These are phyloP conservation scores for Schwanniomyces vanrijiae DNA, from an alignment of 805 yeast species.

Conservation along the genomic window DNA sequence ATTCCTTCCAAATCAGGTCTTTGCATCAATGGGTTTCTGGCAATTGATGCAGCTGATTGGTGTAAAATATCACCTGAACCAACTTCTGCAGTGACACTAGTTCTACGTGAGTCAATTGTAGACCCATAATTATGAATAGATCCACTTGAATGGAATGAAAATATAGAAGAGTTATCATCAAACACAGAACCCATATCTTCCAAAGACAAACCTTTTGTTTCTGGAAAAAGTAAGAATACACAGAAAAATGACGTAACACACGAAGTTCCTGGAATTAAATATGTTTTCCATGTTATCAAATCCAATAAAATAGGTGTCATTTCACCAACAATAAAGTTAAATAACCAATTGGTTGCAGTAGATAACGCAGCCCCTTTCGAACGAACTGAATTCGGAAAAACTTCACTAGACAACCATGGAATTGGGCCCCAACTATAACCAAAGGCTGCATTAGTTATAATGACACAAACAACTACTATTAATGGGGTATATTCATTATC, in stretches of 20 bases:
- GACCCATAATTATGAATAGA: constrained; percentile 13
- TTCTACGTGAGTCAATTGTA: constrained; percentile 14
- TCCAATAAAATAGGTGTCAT: constrained; percentile 86
- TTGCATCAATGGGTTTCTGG: constrained; percentile 35
- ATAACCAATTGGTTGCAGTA: constrained; percentile 91
- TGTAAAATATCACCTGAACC: constrained; percentile 15
- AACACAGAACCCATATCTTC: constrained; percentile 93
- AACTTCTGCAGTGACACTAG: constrained; percentile 11
- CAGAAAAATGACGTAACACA: constrained; percentile 72
- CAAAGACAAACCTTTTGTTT: constrained; percentile 82
- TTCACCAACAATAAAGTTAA: constrained; percentile 89
- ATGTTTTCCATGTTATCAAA: constrained; percentile 72
- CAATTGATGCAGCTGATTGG: constrained; percentile 43
- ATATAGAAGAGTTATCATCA: constrained; percentile 55
- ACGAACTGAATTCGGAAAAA: constrained; percentile 78
- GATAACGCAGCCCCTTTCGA: constrained; percentile 89
- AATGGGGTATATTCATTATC: constrained; percentile 54
- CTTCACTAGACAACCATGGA: constrained; percentile 91
- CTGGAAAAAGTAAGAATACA: constrained; percentile 77
- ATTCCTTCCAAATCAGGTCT: constrained; percentile 33
- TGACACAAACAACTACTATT: constrained; percentile 72
- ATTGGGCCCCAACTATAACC: constrained; percentile 95
- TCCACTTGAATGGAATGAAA: constrained; percentile 37
- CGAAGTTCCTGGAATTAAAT: constrained; percentile 76
- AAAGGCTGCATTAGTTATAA: constrained; percentile 78